Evolutionary conservation across 2,329 filamentous ascomycete genomes (phyloP), one percentile per base, ranked within the genome.

Genomic region (Apiospora rasikravindrae): DNA sequence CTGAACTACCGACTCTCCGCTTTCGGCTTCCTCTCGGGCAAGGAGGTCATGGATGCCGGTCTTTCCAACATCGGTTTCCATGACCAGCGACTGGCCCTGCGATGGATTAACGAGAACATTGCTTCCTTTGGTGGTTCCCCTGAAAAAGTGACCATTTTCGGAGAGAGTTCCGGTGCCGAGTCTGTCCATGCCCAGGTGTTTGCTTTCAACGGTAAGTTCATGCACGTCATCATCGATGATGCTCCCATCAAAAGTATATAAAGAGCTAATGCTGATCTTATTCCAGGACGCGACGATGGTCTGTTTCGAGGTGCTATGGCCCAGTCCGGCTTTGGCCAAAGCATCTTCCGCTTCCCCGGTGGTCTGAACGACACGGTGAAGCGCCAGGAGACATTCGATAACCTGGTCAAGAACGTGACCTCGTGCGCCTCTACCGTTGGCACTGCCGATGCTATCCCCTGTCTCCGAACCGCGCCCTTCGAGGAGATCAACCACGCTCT

Each of bases 1-100:
- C 75, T 88, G 64, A 87, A 87, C 74, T 87, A 88, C 73, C 80
- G 86, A 24, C 78, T 86, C 7, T 82, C 81, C 4, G 80, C 82
- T 24, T 88, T 84, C 77, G 87, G 87, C 2, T 88, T 87, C 76
- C 74, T 88, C 11, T 80, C 80, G 40, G 82, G 83, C 4, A 79
- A 78, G 29, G 79, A 86, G 71, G 79, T 86, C 10, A 37, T 78
- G 4, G 78, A 77, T 1, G 81, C 81, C 24, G 84, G 85, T 0
- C 81, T 82, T 66, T 82, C 84, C 1, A 89, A 89, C 71, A 79
- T 85, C 4, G 87, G 87, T 0, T 78, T 86, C 24, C 80, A 80
- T 29, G 85, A 87, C 73, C 85, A 87, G 75, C 78, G 84, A 2
- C 73, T 84, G 8, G 85, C 83, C 1, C 77, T 86, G 10, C 76